These are phyloP conservation scores for Cudoniella acicularis DNA, from an alignment of 495 filamentous ascomycete genomes.

Conservation along the genomic window DNA sequence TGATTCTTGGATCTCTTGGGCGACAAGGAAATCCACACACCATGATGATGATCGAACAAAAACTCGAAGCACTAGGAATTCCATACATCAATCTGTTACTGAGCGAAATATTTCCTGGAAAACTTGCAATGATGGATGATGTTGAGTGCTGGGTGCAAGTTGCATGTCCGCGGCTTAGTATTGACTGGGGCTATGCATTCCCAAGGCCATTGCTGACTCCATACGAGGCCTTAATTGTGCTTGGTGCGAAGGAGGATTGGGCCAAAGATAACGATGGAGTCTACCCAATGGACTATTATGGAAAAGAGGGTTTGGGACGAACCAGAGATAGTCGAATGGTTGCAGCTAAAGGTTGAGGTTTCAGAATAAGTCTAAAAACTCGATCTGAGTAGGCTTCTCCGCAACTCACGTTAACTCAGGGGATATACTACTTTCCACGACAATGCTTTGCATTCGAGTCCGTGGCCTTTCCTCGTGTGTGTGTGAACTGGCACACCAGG, in stretches of 20 bases:
- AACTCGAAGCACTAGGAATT: conserved; percentile 62
- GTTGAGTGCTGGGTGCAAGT: conserved; percentile 98
- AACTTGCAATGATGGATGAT: conserved; percentile 85
- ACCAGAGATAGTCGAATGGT: conserved; percentile 13
- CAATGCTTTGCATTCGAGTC: too few species aligned
- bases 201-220: conserved; percentile 82
- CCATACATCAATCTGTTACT: conserved; percentile 79
- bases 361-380: neutral
- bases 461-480: too few species aligned
- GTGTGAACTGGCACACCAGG: too few species aligned
- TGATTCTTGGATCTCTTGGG: conserved; percentile 89
- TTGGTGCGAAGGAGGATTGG: conserved; percentile 77
- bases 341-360: conserved; percentile 12
- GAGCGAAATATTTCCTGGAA: conserved; percentile 93
- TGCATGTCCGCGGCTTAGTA: conserved; percentile 89
- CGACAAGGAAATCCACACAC: conserved; percentile 95
- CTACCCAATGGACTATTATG: conserved; percentile 99
- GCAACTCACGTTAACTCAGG: too few species aligned
- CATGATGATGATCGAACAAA: conserved; percentile 76
- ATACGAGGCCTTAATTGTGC: conserved; percentile 88
- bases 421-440: too few species aligned
- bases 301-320: conserved; percentile 83
- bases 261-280: conserved; percentile 58
- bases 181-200: conserved; percentile 99
- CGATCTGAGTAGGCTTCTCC: too few species aligned